phyloP scores from a whole-genome alignment of 2,329 filamentous ascomycete species.

The Aspergillus udagawae region DNA sequence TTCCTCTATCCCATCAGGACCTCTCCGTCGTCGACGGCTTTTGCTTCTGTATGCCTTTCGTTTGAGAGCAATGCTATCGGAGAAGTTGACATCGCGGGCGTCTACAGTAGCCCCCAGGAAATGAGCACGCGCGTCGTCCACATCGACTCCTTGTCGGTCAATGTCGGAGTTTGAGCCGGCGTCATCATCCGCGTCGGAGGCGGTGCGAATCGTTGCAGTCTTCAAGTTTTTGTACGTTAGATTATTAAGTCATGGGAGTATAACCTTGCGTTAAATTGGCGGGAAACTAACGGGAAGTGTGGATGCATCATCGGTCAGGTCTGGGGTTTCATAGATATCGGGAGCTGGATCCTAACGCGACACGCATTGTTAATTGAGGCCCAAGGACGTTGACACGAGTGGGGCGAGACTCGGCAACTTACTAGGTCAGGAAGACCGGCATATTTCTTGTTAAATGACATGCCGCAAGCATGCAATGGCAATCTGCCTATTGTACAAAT shows the following conservation, averaged over 20 bases:
- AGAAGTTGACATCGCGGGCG: conserved; percentile 77
- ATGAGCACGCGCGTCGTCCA: conserved; percentile 72
- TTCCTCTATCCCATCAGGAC: conserved; percentile 50
- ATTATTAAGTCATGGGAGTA: not conserved
- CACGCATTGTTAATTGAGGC: conserved; percentile 3
- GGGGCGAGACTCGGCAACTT: conserved; percentile 17
- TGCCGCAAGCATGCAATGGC: conserved; percentile 30
- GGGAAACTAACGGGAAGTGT: conserved; percentile 65
- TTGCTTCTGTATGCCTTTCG: conserved; percentile 78
- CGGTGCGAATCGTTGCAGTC: conserved; percentile 54
- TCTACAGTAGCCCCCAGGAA: conserved; percentile 76
- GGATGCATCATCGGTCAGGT: conserved; percentile 83
- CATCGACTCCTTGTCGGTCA: conserved; percentile 69
- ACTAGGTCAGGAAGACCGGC: conserved; percentile 76
- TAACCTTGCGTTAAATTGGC: not conserved
- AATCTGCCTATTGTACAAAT: not conserved
- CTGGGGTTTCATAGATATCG: conserved; percentile 95
- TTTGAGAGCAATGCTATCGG: conserved; percentile 78
- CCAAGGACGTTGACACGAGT: not conserved
- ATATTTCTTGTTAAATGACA: conserved; percentile 78
- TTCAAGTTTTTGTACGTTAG: conserved; percentile 49
- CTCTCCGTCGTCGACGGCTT: conserved; percentile 57
- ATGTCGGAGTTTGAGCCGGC: conserved; percentile 55
- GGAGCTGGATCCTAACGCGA: conserved; percentile 74
- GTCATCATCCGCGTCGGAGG: conserved; percentile 56